Evolutionary conservation across 208 protist species (phyloP), one percentile per base, ranked within the genome.

Genomic region (Leishmania major): DNA sequence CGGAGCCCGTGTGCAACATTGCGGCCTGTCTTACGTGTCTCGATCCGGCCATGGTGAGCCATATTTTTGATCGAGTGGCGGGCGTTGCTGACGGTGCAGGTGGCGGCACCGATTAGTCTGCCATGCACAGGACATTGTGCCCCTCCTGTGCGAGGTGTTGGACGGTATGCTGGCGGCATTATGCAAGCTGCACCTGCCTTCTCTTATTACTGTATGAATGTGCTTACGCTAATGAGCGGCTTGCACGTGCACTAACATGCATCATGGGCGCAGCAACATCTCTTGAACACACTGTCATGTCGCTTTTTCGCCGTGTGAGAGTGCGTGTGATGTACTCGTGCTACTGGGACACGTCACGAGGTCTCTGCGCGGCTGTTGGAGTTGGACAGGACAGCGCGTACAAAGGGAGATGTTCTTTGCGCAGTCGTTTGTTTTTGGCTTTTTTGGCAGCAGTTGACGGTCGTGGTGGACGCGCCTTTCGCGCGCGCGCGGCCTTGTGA

Each of bases 11-110:
- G 8, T 84, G 78, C n/a, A 73, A 79, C 35, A 67, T 79, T 49
- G 80, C 94, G 35, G 92, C 90, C 1, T 97, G 94, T 74, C 86
- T 94, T 60, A 78, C 91, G n/a, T 95, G 94, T 64, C 62, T 80
- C 28, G 43, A 51, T 64, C 43, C 19, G 1, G 7, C 57, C 0
- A 76, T 51, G 3, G 47, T 72, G 6, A 64, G 57, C 43, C 66
- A 87, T n/a, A 76, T 85, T 37, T 83, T 79, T n/a, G 79, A 76
- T 66, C 75, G 74, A 40, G 76, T 80, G n/a, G 43, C 37, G 0
- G 35, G 57, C 7, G 40, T 64, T 28, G 60, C 59, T 49, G 35
- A 37, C 15, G 53, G 25, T n/a, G 57, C 25, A 22, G 2, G 53
- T 66, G 19, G 31, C 3, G 40, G 25, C 3, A 31, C 57, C 35